Base-by-base conservation (phyloP, 1,284 basidiomycete species). In the Ceratobasidium sp. region DNA sequence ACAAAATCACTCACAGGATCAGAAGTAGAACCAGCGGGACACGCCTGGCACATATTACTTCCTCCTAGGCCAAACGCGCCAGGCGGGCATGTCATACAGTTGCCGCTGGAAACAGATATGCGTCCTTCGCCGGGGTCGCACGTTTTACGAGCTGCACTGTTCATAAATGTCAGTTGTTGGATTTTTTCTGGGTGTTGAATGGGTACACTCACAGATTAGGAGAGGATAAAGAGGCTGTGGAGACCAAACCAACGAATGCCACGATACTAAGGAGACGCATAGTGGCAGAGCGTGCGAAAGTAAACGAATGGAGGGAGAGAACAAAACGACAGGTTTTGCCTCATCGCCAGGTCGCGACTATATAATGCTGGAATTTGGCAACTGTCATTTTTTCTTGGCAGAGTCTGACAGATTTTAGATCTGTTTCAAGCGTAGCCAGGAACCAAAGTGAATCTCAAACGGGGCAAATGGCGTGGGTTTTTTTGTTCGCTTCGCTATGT, bases 191-290 rank as follows among this genome's bases (percentile, higher is more conserved):
- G 33, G 33, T 33, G 23, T 20, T 49, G 2, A 6, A 42, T n/a
- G 23, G 2, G 49, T 15, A 20, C 10, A 76, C 60, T 28, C 3
- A 76, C 72, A 63, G 10, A 23, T 46, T 53, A n/a, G 42, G 6
- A 4, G 61, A 28, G 7, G 60, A 20, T 28, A 76, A 28, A 33
- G 44, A 66, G 26, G 72, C 49, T 6, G 72, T 51, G 40, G 46
- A 61, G 55, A 39, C 72, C 20, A 66, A 26, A 44, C 49, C 42
- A 26, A 23, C 28, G n/a, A 56, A 71, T 15, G 42, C 39, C 23
- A 40, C 55, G 26, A 71, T 60, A 55, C 69, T 71, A 71, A 71
- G n/a, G 69, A 71, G 10, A 40, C 69, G 69, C 69, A 71, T 71
- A 7, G n/a, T 46, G 26, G 26, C 39, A 26, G 42, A 18, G 7